Base-by-base conservation (phyloP, 495 filamentous ascomycete genomes). In the Aspergillus kassunensis region DNA sequence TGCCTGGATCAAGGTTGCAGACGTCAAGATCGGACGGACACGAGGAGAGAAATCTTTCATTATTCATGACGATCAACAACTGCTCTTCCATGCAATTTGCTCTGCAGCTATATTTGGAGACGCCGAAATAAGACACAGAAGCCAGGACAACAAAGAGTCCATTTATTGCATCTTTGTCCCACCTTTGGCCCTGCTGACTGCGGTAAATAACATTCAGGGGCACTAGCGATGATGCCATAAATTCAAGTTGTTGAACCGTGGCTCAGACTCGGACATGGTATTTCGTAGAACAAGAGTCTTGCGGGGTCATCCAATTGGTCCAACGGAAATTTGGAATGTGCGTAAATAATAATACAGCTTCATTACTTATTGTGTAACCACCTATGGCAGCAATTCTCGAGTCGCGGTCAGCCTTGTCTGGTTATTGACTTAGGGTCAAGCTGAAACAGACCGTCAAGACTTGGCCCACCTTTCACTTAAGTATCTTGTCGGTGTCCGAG, bases 1-100 rank as follows among this genome's bases (percentile, higher is more conserved):
- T 63, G 36, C 61, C 61, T 63, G 61, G 61, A 60, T 27, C 24
- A n/a, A n/a, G n/a, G 48, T 44, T 50, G 6, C 45, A 42, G 3
- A 43, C 27, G 30, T 33, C 30, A 33, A 33, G 7, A 6, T 29
- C 27, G 27, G 27, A n/a, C 7, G 30, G 12, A 29, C 18, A 42
- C 24, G 35, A 51, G 36, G 36, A 3, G 7, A n/a, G 12, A 11
- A 10, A 33, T n/a, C 7, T 9, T 29, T 33, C 30, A 33, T n/a
- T 9, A 3, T 33, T 6, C 30, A 33, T 3, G 12, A 33, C 3
- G 30, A 6, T 33, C 9, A 33, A 33, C 4, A 33, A n/a, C n/a
- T n/a, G n/a, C n/a, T 27, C 9, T 27, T 27, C 24, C 24, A 27
- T 27, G 24, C 24, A 27, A 27, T 27, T 27, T 27, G 24, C 24